A percentile compares a stretch with the other conserved stretches of the same genome.
These are phyloP conservation scores for Blastocystis sp. DNA, from an alignment of 352 stramenopile genomes.

Conservation along the genomic window DNA sequence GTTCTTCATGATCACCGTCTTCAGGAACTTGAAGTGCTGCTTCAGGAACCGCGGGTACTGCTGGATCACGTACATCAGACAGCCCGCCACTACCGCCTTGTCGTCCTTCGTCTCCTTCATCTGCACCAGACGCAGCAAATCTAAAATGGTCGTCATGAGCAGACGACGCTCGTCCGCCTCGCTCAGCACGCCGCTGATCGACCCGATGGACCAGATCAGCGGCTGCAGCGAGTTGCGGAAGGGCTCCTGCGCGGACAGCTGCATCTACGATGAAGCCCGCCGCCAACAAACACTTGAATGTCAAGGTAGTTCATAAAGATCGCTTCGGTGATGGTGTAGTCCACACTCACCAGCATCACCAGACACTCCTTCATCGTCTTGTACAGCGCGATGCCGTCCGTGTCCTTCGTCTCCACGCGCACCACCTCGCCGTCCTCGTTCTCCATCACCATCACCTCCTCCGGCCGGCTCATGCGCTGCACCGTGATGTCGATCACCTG, in stretches of 20 bases:
- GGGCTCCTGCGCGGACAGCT: not conserved
- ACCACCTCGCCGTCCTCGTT: constrained; percentile 95
- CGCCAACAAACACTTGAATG: constrained; percentile 13
- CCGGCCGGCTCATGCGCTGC: constrained; percentile 97
- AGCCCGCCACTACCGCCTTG: constrained; percentile 96
- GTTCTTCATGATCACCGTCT: constrained; percentile 99
- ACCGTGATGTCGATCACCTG: constrained; percentile 91
- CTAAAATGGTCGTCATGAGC: constrained; percentile 98
- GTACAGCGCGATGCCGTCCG: constrained; percentile 97
- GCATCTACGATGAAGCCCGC: constrained; percentile 5
- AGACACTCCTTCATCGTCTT: constrained; percentile 98
- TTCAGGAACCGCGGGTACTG: constrained; percentile 98
- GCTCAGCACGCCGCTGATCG: constrained; percentile 95
- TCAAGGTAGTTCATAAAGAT: constrained; percentile 98
- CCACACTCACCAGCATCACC: constrained; percentile 98
- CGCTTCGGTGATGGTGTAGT: constrained; percentile 96
- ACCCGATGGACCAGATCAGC: constrained; percentile 98
- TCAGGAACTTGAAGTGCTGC: constrained; percentile 99
- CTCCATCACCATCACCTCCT: constrained; percentile 99
- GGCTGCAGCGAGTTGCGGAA: constrained; percentile 92
- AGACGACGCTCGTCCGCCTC: constrained; percentile 99
- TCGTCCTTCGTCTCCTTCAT: constrained; percentile 98
- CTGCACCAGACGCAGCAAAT: constrained; percentile 93
- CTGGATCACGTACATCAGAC: constrained; percentile 99
- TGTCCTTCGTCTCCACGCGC: constrained; percentile 96